Conservation (phyloP, 2,329 filamentous ascomycete genomes). For the Cordyceps fumosorosea region DNA sequence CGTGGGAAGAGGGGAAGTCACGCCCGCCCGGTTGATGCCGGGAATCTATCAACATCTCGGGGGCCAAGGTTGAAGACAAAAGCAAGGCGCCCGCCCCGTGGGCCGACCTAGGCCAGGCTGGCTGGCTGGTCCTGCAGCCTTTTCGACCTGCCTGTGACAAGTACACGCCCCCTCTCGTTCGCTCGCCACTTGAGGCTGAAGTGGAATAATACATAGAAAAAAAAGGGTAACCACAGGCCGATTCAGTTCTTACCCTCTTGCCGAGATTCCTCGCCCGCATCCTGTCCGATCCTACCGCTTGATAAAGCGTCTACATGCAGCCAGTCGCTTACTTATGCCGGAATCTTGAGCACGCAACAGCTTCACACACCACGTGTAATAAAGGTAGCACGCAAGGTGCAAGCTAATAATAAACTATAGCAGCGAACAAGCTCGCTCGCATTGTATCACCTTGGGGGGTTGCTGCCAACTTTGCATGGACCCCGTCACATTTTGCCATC, state of each 20-base stretch:
- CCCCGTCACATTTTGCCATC: not conserved
- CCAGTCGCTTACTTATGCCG: not conserved
- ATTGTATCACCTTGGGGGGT: not conserved
- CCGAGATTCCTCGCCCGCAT: not conserved
- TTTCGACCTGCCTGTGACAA: not conserved
- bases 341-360: not conserved
- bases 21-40: not conserved
- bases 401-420: not conserved
- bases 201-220: not conserved
- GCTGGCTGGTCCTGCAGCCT: not conserved
- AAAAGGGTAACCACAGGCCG: not conserved
- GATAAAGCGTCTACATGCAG: not conserved
- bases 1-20: not conserved
- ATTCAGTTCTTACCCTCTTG: not conserved
- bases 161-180: not conserved
- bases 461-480: not conserved
- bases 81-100: not conserved
- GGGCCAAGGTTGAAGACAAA: not conserved
- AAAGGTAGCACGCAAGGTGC: not conserved
- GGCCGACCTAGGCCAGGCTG: not conserved
- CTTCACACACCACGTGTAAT: not conserved
- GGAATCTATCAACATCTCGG: not conserved
- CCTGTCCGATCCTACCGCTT: not conserved
- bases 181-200: not conserved
- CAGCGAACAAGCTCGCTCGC: not conserved